phyloP scores from a whole-genome alignment of 805 yeast species.

The Monosporozyma unispora region DNA sequence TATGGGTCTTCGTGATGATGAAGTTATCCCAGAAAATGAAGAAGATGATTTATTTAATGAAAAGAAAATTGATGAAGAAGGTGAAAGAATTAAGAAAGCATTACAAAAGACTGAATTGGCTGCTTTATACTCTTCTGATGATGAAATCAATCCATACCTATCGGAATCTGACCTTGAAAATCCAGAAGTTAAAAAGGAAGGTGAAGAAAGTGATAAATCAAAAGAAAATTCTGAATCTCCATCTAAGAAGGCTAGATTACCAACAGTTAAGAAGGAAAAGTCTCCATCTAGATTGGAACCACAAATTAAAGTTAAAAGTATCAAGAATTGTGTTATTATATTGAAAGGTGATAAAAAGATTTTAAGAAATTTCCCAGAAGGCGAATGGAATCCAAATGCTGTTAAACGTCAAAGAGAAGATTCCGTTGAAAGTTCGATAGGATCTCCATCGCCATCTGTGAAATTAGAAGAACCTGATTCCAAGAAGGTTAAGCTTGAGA shows the following conservation, averaged over 20 bases:
- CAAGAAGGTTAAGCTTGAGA: constrained; percentile 36
- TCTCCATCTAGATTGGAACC: constrained; percentile 20
- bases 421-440: neutral
- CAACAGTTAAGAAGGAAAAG: constrained; percentile 9
- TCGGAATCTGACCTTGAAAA: constrained; percentile 61
- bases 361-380: constrained; percentile 59
- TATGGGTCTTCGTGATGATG: constrained; percentile 52
- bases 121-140: constrained; percentile 70
- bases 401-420: constrained; percentile 28
- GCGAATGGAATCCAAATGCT: constrained; percentile 71
- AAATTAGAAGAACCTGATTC: constrained; percentile 9
- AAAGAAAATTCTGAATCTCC: constrained; percentile 20
- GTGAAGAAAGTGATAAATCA: constrained; percentile 29
- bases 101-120: constrained; percentile 77
- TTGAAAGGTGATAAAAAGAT: constrained; percentile 56
- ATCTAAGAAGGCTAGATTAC: constrained; percentile 16
- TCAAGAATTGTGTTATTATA: constrained; percentile 46
- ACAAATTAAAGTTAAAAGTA: constrained; percentile 35
- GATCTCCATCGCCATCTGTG: constrained; percentile 1
- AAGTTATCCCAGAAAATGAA: constrained; percentile 50
- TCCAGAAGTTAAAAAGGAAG: constrained; percentile 36
- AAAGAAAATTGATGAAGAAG: constrained; percentile 82
- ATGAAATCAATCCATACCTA: constrained; percentile 76
- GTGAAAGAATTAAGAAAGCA: constrained; percentile 75
- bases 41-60: constrained; percentile 67